Evolutionary conservation across 768 basidiomycete species (phyloP).

Genomic region (Sporobolomyces phaffii): DNA sequence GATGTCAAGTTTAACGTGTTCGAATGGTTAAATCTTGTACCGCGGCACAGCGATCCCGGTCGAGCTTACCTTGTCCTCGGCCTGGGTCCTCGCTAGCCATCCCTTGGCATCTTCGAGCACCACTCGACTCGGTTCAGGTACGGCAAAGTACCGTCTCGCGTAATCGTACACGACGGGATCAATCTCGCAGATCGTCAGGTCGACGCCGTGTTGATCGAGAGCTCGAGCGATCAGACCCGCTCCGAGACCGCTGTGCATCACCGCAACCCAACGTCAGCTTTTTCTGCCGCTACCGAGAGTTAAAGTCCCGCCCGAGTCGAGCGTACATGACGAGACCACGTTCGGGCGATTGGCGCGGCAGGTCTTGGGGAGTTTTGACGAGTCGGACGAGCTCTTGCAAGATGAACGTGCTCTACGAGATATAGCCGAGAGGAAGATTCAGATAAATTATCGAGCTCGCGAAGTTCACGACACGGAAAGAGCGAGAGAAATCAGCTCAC

Average conservation of each 20-base stretch:
- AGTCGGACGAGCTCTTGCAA: conserved; percentile 79
- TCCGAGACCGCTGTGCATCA: conserved; percentile 67
- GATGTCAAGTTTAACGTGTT: background rate
- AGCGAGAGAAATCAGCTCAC: conserved; percentile 39
- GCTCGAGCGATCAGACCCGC: conserved; percentile 72
- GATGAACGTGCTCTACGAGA: conserved; percentile 76
- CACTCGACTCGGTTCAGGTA: conserved; percentile 59
- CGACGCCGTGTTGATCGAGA: conserved; percentile 62
- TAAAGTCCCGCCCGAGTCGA: too few species aligned
- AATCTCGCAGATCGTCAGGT: conserved; percentile 82
- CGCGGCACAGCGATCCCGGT: background rate
- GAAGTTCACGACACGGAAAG: background rate
- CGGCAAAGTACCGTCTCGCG: conserved; percentile 69
- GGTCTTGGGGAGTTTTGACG: conserved; percentile 52
- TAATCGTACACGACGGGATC: conserved; percentile 84
- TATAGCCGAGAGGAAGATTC: conserved; percentile 56
- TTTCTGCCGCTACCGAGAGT: background rate
- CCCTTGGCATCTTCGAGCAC: conserved; percentile 70
- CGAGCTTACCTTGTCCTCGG: conserved; percentile 53
- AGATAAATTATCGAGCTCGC: background rate
- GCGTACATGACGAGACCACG: conserved; percentile 70
- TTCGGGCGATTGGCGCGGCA: conserved; percentile 46
- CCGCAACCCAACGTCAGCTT: background rate
- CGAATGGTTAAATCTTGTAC: background rate
- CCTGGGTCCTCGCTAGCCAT: conserved; percentile 52